Conservation (phyloP, 2,329 filamentous ascomycete species). For the Aphanoascus verrucosus region DNA sequence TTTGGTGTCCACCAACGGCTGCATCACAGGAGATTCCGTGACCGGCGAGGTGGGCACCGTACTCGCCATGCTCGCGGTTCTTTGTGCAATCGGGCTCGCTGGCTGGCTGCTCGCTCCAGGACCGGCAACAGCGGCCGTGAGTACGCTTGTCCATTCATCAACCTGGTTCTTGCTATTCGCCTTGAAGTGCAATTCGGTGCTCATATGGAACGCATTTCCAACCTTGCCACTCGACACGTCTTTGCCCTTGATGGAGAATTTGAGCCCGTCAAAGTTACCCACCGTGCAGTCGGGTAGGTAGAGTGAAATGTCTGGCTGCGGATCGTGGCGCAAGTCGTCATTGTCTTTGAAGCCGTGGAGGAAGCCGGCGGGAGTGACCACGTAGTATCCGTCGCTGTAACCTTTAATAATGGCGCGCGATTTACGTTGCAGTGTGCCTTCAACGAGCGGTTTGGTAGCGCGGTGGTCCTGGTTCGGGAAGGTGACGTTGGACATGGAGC, state of each 20-base stretch:
- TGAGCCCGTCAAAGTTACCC: slow-evolving; percentile 60
- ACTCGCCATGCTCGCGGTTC: slow-evolving; percentile 3
- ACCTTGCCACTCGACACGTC: slow-evolving; percentile 68
- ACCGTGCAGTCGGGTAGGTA: slow-evolving; percentile 85
- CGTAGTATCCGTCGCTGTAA: slow-evolving; percentile 75
- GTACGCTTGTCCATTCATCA: slow-evolving; percentile 53
- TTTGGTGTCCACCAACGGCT: slow-evolving; percentile 3
- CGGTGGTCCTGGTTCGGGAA: slow-evolving; percentile 86
- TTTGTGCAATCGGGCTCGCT: slow-evolving; percentile 5
- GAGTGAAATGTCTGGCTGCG: slow-evolving; percentile 69
- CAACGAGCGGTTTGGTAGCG: slow-evolving; percentile 70
- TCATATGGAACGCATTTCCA: slow-evolving; percentile 68
- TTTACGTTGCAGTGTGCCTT: slow-evolving; percentile 83
- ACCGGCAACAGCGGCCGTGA: slow-evolving; percentile 6
- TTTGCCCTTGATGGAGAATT: slow-evolving; percentile 94
- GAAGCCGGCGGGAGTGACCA: slow-evolving; percentile 76
- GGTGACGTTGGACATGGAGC: slow-evolving; percentile 59
- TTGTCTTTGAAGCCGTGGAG: slow-evolving; percentile 95
- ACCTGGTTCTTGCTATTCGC: slow-evolving; percentile 71
- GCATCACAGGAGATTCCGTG: slow-evolving; percentile 3
- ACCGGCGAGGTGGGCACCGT: neutral
- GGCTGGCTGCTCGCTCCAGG: slow-evolving; percentile 3
- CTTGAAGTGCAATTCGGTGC: slow-evolving; percentile 75
- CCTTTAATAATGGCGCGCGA: slow-evolving; percentile 72
- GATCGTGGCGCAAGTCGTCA: slow-evolving; percentile 52